Conservation (phyloP, 2,329 filamentous ascomycete genomes). For the Xylariaceae sp. region DNA sequence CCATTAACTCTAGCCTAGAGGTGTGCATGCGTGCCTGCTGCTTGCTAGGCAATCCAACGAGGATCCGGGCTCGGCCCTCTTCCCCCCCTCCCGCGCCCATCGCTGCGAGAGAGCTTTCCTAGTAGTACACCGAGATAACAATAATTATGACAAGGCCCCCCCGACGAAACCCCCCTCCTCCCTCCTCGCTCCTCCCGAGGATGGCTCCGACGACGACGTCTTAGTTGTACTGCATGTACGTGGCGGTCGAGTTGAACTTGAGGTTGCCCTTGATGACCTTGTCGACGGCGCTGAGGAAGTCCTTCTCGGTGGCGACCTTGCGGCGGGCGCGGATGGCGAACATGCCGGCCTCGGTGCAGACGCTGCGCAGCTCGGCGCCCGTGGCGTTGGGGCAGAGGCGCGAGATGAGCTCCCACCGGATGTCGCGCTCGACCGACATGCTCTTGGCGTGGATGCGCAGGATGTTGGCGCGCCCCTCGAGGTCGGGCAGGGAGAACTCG, state of each 20-base stretch:
- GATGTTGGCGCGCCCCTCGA: constrained; percentile 95
- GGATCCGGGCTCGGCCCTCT: no score
- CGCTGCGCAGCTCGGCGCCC: constrained; percentile 89
- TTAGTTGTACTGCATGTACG: constrained; percentile 99
- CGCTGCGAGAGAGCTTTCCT: no score
- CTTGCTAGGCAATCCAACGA: no score
- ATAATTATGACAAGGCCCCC: no score
- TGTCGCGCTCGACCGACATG: constrained; percentile 98
- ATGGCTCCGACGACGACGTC: no score
- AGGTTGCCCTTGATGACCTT: constrained; percentile 99
- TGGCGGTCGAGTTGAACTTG: constrained; percentile 98
- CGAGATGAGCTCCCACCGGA: constrained; percentile 97
- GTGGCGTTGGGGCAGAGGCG: constrained; percentile 95
- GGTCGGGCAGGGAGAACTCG: constrained; percentile 93
- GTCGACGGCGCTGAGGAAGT: constrained; percentile 95
- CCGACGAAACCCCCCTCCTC: no score
- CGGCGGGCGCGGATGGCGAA: constrained; percentile 89
- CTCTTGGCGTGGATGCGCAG: constrained; percentile 98
- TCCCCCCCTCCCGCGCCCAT: no score
- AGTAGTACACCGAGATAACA: no score
- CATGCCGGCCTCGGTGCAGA: constrained; percentile 98
- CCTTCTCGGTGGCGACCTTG: constrained; percentile 98
- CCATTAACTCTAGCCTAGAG: no score
- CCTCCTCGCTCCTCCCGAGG: no score
- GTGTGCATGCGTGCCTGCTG: no score